phyloP scores from a whole-genome alignment of 2,329 filamentous ascomycete genomes.

The Ophiostoma quercus region DNA sequence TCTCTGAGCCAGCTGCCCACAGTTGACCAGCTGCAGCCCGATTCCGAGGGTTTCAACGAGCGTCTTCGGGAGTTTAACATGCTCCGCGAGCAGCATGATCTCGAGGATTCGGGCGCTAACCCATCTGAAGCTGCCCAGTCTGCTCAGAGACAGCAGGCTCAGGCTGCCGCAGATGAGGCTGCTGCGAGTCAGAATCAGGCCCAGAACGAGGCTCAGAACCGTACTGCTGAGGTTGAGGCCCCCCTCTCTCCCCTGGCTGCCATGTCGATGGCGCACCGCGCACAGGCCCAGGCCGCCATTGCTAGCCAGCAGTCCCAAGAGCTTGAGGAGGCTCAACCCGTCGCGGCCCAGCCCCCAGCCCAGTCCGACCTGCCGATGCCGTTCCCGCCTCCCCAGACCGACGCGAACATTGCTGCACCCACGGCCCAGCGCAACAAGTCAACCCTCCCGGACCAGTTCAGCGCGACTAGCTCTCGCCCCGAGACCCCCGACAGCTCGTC shows the following conservation, averaged over 20 bases:
- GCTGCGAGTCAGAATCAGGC: background rate
- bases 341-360: constrained; percentile 33
- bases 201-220: background rate
- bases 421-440: constrained; percentile 81
- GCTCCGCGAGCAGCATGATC: constrained; percentile 67
- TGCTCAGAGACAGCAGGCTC: background rate
- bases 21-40: constrained; percentile 47
- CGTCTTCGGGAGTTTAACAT: constrained; percentile 80
- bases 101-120: constrained; percentile 26
- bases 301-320: constrained; percentile 28
- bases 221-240: constrained; percentile 33
- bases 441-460: constrained; percentile 70
- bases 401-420: constrained; percentile 69
- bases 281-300: background rate
- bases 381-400: constrained; percentile 62
- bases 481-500: constrained; percentile 60
- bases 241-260: constrained; percentile 28
- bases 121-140: background rate
- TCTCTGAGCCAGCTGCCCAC: constrained; percentile 43
- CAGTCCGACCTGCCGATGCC: constrained; percentile 69
- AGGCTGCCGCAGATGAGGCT: background rate
- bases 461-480: constrained; percentile 60
- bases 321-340: constrained; percentile 29
- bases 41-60: constrained; percentile 58
- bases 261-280: constrained; percentile 64